Evolutionary conservation across 2,329 filamentous ascomycete genomes (phyloP).

Genomic region (Oidium heveae): DNA sequence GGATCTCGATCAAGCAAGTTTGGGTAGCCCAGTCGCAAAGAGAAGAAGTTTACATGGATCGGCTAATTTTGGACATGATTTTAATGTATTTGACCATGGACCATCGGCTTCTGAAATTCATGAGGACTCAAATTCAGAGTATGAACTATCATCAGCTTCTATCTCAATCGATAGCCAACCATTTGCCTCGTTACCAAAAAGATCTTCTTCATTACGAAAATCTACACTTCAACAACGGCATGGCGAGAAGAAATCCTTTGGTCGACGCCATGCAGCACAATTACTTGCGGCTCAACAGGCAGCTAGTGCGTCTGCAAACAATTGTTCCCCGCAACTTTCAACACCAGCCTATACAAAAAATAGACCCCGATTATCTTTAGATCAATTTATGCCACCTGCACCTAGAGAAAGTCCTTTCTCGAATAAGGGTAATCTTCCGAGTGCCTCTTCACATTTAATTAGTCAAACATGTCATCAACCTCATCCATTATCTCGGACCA

Average conservation of each 20-base stretch:
- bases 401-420: conserved; percentile 41
- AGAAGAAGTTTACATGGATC: conserved; percentile 65
- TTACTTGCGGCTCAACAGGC: conserved; percentile 12
- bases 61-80: conserved; percentile 31
- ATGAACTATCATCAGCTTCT: conserved; percentile 22
- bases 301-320: conserved; percentile 1
- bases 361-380: conserved; percentile 50
- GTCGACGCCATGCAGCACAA: conserved; percentile 30
- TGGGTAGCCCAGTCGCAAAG: conserved; percentile 75
- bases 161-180: conserved; percentile 8
- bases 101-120: conserved; percentile 25
- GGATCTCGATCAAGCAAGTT: conserved; percentile 54
- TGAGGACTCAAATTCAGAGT: conserved; percentile 25
- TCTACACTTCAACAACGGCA: conserved; percentile 74
- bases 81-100: conserved; percentile 51
- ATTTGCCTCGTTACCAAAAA: conserved; percentile 30
- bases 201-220: conserved; percentile 55
- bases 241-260: conserved; percentile 39
- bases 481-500: conserved; percentile 65
- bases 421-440: conserved; percentile 24
- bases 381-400: conserved; percentile 45
- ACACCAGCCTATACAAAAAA: conserved; percentile 30
- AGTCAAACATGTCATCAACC: conserved; percentile 25
- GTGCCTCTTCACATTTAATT: conserved; percentile 25
- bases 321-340: conserved; percentile 21